Evolutionary conservation across 2,329 filamentous ascomycete genomes (phyloP), one percentile per base, ranked within the genome.

Genomic region (Alternaria longipes): DNA sequence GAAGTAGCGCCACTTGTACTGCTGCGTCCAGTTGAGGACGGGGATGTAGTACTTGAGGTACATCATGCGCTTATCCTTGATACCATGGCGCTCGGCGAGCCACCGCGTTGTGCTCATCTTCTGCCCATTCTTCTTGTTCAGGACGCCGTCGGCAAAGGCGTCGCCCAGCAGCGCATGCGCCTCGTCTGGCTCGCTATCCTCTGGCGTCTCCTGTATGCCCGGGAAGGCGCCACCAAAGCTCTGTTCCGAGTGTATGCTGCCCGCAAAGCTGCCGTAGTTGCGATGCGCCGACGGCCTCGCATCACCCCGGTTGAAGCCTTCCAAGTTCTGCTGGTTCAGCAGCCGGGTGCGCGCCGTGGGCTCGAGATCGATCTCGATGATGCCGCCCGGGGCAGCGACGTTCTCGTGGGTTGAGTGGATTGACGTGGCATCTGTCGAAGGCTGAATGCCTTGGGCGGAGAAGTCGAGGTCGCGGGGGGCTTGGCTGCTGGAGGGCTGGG

Each of bases 41-140:
- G 95, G 95, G 46, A 99, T 84, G 76, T 99, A 99, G 82, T 99
- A 98, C 4, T 90, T 89, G 63, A 97, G 80, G 76, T 98, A 64
- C 93, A 97, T 94, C 64, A 87, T 83, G 59, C 87, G 85, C 22
- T 86, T 89, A 74, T 93, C 89, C 72, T 88, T 89, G 70, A 96
- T 84, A 30, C 92, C 91, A 71, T 94, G 89, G 53, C 85, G 85
- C 70, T 90, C 85, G 8, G 91, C 91, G 38, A 96, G 84, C 69
- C 85, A 88, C 63, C 87, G 87, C 52, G 91, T 93, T 12, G 89
- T 90, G 66, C 87, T 90, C 83, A 89, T 90, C 77, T 90, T 91
- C 64, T 84, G 87, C 61, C 82, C 81, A 55, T 72, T 78, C 68
- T 59, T 75, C 62, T 65, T 76, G 64, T 65, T 78, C 14, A 83